Percentiles rank a stretch among this genome's conserved stretches.
These are phyloP conservation scores for Physcomitrellopsis africana DNA, from an alignment of 225 moss, liverwort and hornwort species.

Conservation along the genomic window DNA sequence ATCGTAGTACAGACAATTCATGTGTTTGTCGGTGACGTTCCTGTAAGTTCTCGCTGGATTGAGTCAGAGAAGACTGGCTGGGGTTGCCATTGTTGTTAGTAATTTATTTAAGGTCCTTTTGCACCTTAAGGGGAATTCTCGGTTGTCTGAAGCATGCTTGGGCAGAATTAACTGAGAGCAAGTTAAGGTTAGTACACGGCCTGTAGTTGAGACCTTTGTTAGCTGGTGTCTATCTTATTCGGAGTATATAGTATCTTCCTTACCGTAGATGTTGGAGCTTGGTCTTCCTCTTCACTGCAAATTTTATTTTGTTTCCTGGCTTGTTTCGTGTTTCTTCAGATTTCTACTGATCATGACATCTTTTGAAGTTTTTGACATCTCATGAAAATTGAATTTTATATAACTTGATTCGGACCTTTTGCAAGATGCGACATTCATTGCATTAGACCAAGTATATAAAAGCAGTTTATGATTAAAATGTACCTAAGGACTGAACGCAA, in stretches of 20 bases:
- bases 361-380: background rate
- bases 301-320: background rate
- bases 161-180: no score
- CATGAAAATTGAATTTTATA: background rate
- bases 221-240: background rate
- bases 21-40: no score
- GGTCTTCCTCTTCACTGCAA: background rate
- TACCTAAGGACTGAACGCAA: background rate
- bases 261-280: background rate
- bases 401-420: background rate
- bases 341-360: background rate
- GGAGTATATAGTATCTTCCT: background rate
- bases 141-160: no score
- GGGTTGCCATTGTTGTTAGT: no score
- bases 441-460: background rate
- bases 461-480: background rate
- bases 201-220: background rate
- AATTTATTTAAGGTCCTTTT: no score
- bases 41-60: no score
- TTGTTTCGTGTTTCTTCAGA: constrained; percentile 8
- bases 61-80: no score
- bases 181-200: no score
- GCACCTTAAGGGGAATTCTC: no score
- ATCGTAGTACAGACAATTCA: no score
- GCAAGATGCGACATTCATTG: background rate